Base-by-base conservation (phyloP, 352 stramenopile genomes). In the Plasmopara viticola region DNA sequence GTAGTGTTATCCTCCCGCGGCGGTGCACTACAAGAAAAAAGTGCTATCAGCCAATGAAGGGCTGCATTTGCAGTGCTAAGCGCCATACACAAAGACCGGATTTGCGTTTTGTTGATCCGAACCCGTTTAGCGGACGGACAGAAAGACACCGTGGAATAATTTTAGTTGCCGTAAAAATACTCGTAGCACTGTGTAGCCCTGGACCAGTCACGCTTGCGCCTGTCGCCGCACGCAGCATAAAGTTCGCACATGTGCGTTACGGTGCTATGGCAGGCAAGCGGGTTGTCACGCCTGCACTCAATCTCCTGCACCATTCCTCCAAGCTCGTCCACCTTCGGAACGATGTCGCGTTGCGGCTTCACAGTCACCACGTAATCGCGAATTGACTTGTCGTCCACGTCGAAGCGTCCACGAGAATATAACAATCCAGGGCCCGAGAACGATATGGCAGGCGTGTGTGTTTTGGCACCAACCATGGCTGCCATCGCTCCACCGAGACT, bases 221-320 rank as follows among this genome's bases (percentile, higher is more conserved):
- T 77, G 64, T 94, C 84, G 20, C 84, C 84, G 29, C 84, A 94
- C 4, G 81, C 81, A 48, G 64, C 78, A 44, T 90, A 89, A 17
- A 94, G 66, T 55, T 94, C 84, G 46, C 84, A 94, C 48, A 91
- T 73, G 55, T 94, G 84, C 2, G 84, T 92, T 43, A 83, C 60
- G 10, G 81, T 91, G 60, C 81, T 89, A 64, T 94, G 84, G 61
- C 84, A 94, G 9, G 73, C 79, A 17, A 94, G 69, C 10, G 79
- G 79, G 56, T 90, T 92, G 29, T 69, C 68, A 42, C 75, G 65
- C 18, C 80, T 83, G 51, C 84, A 94, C 55, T 91, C 76, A 43
- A 93, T 91, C 60, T 94, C 82, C 56, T 94, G 84, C n/a, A 94
- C 77, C 74, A 94, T 85, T 5, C 84, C 84, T 30, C 68, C 81